phyloP scores from a whole-genome alignment of 2,329 filamentous ascomycete species.

The Neofusicoccum umdonicola region DNA sequence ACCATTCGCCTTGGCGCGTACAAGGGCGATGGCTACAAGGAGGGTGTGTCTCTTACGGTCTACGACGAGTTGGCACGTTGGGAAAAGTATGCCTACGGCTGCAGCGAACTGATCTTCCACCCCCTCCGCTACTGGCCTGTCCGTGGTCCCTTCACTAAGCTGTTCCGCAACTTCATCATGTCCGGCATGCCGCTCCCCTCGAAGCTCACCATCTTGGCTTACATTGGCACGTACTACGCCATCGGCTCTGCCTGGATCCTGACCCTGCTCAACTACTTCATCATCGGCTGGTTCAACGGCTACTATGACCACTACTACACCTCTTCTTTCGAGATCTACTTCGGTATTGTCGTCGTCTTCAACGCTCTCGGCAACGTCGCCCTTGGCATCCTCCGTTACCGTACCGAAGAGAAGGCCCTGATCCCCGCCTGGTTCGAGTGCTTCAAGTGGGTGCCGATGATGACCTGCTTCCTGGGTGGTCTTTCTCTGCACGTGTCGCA shows the following conservation, averaged over 20 bases:
- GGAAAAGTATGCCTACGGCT: constrained; percentile 86
- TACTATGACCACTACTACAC: constrained; percentile 75
- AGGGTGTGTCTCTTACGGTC: constrained; percentile 79
- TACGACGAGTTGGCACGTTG: constrained; percentile 82
- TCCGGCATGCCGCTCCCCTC: constrained; percentile 73
- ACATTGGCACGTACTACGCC: constrained; percentile 78
- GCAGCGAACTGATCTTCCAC: constrained; percentile 79
- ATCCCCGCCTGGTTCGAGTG: constrained; percentile 51
- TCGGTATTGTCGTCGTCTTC: constrained; percentile 76
- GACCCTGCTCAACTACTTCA: constrained; percentile 71
- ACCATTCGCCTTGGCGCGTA: constrained; percentile 71
- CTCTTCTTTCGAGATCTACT: constrained; percentile 75
- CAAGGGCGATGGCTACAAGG: constrained; percentile 74
- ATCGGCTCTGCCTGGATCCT: constrained; percentile 74
- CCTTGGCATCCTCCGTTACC: constrained; percentile 70
- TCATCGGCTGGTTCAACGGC: constrained; percentile 73
- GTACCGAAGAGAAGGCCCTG: constrained; percentile 63
- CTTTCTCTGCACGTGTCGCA: constrained; percentile 41
- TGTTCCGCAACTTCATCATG: constrained; percentile 71
- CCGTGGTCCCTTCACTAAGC: constrained; percentile 72
- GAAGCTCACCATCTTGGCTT: constrained; percentile 73
- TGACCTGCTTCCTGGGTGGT: constrained; percentile 42
- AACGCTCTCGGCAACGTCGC: constrained; percentile 71
- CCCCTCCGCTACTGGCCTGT: constrained; percentile 71
- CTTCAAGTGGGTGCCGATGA: constrained; percentile 64